Evolutionary conservation across 176 grass and related monocot species (phyloP), one percentile per base, ranked within the genome.

Genomic region (Paspalum vaginatum): DNA sequence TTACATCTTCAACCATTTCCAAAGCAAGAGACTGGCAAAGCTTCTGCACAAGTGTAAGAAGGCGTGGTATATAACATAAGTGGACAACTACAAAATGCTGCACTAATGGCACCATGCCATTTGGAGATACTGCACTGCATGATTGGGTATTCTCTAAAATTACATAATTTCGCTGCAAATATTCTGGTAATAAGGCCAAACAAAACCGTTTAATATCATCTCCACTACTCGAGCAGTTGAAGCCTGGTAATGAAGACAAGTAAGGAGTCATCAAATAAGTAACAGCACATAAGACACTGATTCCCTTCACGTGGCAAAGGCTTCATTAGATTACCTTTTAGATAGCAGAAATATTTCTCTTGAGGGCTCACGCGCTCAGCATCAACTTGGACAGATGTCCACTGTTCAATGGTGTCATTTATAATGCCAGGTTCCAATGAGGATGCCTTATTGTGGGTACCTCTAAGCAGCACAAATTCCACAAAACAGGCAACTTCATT

Each of bases 41-140:
- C 79, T 86, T 86, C 83, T 93, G 78, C 78, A 91, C 89, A 39
- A 98, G 57, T 63, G 65, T 87, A 75, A 98, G 92, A 77, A 95
- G 88, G 70, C 86, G 86, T 18, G 88, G 72, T 73, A 87, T 81
- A 80, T 85, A 98, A 73, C 85, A 72, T 48, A 89, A 61, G 76
- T 95, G 90, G 82, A 87, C 62, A 65, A 93, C 66, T 46, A 88
- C 86, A 80, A 87, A 85, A 77, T 98, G 90, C 22, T 83, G 83
- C n/a, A 84, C 88, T 54, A 88, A 74, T 85, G 88, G 83, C 61
- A 85, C 84, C 81, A 87, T 87, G 41, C 78, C 78, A 72, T 81
- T 85, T 83, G 86, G 87, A 88, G 86, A 85, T 89, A 70, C 53
- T 56, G 78, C 85, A 55, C 47, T 68, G 77, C 62, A 80, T 42